A percentile compares a stretch with the other conserved stretches of the same genome.
phyloP scores from a whole-genome alignment of 2,329 filamentous ascomycete species.

The Alternaria longipes region DNA sequence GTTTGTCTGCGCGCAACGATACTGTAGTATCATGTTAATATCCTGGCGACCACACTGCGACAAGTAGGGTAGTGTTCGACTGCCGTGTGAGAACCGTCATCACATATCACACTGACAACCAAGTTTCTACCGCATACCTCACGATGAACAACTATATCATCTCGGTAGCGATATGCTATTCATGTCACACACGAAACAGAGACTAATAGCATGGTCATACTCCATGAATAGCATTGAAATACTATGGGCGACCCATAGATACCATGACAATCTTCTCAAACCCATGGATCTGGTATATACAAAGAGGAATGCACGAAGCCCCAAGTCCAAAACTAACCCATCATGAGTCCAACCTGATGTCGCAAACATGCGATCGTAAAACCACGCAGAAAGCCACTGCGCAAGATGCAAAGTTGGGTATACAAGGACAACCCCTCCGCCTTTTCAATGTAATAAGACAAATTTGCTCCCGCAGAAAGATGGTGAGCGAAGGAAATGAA shows the following conservation, averaged over 20 bases:
- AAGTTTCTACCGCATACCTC: background rate
- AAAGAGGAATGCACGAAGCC: slow-evolving; percentile 28
- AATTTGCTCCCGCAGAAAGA: slow-evolving; percentile 10
- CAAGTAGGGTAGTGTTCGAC: background rate
- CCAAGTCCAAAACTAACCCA: background rate
- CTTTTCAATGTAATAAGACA: slow-evolving; percentile 29
- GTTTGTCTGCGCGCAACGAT: background rate
- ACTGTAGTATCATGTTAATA: background rate
- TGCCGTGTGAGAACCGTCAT: background rate
- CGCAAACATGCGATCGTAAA: slow-evolving; percentile 3
- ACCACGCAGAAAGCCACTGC: slow-evolving; percentile 13
- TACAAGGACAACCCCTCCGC: slow-evolving; percentile 42
- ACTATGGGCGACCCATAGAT: slow-evolving; percentile 9
- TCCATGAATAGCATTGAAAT: slow-evolving; percentile 9
- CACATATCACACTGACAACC: background rate
- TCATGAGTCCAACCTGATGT: slow-evolving; percentile 8
- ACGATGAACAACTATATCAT: background rate
- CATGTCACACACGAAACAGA: background rate
- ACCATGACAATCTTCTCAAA: background rate
- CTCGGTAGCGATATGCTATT: background rate
- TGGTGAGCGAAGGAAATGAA: slow-evolving; percentile 5
- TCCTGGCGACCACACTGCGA: background rate
- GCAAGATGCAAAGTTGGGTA: slow-evolving; percentile 44
- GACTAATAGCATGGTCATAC: background rate
- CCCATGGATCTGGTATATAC: slow-evolving; percentile 29